Evolutionary conservation across 805 yeast species (phyloP).

Genomic region (Debaryomyces maramus): DNA sequence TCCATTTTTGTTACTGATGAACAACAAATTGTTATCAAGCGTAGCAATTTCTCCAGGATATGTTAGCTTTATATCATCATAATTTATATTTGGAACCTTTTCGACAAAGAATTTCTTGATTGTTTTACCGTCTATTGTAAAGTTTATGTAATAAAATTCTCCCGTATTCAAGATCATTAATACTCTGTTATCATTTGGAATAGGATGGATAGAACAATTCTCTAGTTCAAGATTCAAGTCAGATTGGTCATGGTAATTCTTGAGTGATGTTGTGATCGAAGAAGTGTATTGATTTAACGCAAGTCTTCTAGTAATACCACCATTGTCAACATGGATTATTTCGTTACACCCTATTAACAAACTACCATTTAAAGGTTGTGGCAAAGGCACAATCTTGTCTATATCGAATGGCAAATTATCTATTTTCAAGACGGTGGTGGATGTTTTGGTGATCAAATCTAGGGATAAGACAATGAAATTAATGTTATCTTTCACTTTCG

Average conservation of each 20-base stretch:
- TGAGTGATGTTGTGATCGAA: conserved; percentile 33
- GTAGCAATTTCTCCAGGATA: conserved; percentile 43
- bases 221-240: conserved; percentile 56
- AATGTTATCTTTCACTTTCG: conserved; percentile 61
- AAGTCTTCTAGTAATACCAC: conserved; percentile 65
- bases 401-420: conserved; percentile 73
- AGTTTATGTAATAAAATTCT: conserved; percentile 32
- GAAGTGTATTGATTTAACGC: conserved; percentile 59
- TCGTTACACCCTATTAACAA: conserved; percentile 74
- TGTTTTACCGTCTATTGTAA: conserved; percentile 44
- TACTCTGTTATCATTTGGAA: conserved; percentile 37
- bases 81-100: conserved; percentile 23
- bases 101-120: conserved; percentile 36
- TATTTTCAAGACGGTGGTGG: conserved; percentile 68
- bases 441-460: conserved; percentile 54
- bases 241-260: conserved; percentile 47
- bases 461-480: conserved; percentile 64
- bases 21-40: conserved; percentile 46
- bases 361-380: conserved; percentile 67
- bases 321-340: conserved; percentile 73
- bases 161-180: conserved; percentile 34
- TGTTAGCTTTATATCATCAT: conserved; percentile 34
- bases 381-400: conserved; percentile 61
- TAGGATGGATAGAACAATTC: conserved; percentile 39
- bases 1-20: conserved; percentile 61